A percentile compares a stretch with the other conserved stretches of the same genome.
Conservation (phyloP, 495 filamentous ascomycete species). For the Xylaria telfairii region DNA sequence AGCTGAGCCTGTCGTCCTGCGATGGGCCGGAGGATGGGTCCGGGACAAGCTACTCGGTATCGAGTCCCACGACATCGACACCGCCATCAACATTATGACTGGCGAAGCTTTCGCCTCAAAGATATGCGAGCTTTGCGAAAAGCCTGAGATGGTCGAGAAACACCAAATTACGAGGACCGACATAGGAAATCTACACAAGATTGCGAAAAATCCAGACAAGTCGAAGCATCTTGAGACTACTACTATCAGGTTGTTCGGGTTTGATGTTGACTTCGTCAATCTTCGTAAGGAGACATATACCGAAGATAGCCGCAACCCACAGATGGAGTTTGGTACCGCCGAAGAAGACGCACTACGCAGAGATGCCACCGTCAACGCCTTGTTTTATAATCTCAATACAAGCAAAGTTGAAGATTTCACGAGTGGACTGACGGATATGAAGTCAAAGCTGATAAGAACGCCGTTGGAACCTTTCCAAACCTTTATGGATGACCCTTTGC, state of each 20-base stretch:
- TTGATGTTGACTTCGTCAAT: conserved; percentile 95
- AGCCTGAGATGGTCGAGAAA: conserved; percentile 45
- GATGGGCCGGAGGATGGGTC: conserved; percentile 98
- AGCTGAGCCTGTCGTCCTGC: conserved; percentile 65
- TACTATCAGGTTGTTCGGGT: conserved; percentile 81
- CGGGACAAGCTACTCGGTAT: conserved; percentile 90
- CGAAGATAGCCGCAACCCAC: conserved; percentile 83
- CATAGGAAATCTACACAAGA: conserved; percentile 71
- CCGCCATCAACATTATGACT: conserved; percentile 94
- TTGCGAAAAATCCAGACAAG: conserved; percentile 92
- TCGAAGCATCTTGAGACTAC: conserved; percentile 97
- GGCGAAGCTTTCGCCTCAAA: conserved; percentile 82
- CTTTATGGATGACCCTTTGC: conserved; percentile 91
- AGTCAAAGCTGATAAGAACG: conserved; percentile 74
- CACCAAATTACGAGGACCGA: conserved; percentile 60
- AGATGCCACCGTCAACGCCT: conserved; percentile 92
- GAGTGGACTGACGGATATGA: conserved; percentile 77
- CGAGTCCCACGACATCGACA: conserved; percentile 89
- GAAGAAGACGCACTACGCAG: conserved; percentile 87
- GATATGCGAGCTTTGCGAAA: conserved; percentile 59
- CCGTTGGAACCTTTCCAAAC: conserved; percentile 89
- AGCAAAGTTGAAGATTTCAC: conserved; percentile 85
- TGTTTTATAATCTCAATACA: conserved; percentile 92
- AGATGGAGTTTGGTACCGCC: conserved; percentile 92
- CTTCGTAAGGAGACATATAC: conserved; percentile 89